phyloP scores from a whole-genome alignment of 805 yeast genomes.

The Cyberlindnera maclurae region DNA sequence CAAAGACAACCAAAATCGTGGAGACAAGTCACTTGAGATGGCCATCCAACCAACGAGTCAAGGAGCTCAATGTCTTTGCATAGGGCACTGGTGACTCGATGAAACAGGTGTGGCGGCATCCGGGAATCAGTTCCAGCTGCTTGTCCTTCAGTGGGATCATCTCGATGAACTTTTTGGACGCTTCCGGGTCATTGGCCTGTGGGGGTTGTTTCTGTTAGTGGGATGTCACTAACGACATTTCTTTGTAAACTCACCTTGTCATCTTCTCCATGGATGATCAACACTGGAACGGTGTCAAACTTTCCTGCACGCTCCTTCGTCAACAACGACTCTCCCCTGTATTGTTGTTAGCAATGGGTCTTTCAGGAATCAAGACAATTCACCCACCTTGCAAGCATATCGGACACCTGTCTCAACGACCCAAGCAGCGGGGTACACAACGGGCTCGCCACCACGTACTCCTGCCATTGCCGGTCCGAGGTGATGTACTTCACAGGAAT shows the following conservation, averaged over 20 bases:
- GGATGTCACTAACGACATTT: constrained; percentile 25
- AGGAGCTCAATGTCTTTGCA: constrained; percentile 26
- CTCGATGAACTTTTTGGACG: constrained; percentile 13
- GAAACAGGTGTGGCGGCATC: constrained; percentile 39
- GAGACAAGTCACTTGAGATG: constrained; percentile 1
- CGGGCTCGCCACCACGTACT: constrained; percentile 38
- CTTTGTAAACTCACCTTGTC: constrained; percentile 61
- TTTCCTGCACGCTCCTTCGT: constrained; percentile 27
- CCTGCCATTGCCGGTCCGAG: constrained; percentile 36
- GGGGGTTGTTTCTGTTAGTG: neutral
- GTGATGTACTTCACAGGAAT: constrained; percentile 50
- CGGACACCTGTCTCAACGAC: constrained; percentile 49
- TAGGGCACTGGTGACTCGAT: constrained; percentile 40
- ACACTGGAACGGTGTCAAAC: constrained; percentile 35
- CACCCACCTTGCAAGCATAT: constrained; percentile 37
- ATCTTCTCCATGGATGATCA: constrained; percentile 55
- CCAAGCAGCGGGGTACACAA: constrained; percentile 41
- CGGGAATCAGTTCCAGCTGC: constrained; percentile 15
- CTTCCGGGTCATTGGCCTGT: constrained; percentile 45
- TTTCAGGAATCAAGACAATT: neutral
- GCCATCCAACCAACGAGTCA: constrained; percentile 33
- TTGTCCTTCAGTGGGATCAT: constrained; percentile 14
- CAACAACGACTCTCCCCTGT: constrained; percentile 49
- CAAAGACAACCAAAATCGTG: too few relatives aligned
- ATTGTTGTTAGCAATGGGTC: constrained; percentile 4